Evolutionary conservation across 2,329 filamentous ascomycete species (phyloP).

Genomic region (Canariomyces notabilis): DNA sequence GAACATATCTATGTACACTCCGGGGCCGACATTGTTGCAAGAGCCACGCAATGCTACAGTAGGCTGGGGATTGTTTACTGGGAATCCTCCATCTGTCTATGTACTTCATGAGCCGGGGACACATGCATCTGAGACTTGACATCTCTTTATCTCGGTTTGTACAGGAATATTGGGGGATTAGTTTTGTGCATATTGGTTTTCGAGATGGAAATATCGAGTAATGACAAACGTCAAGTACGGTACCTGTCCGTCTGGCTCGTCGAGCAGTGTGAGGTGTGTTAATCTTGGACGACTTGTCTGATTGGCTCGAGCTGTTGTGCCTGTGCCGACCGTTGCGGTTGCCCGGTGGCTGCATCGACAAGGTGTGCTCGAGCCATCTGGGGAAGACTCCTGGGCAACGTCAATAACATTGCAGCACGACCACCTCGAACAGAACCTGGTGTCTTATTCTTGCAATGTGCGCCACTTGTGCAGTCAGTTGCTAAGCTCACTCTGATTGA

Average conservation of each 20-base stretch:
- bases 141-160: not conserved
- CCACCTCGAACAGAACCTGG: not conserved
- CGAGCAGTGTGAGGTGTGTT: not conserved
- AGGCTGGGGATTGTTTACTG: not conserved
- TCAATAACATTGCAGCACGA: slow-evolving; percentile 5
- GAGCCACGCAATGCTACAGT: no score
- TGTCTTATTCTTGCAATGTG: not conserved
- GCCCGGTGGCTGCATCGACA: slow-evolving; percentile 5
- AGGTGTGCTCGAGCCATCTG: slow-evolving; percentile 4
- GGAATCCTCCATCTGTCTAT: no score
- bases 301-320: not conserved
- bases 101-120: not conserved
- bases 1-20: not conserved
- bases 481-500: not conserved
- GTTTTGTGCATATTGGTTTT: no score
- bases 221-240: no score
- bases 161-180: not conserved
- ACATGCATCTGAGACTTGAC: not conserved
- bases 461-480: not conserved
- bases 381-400: not conserved
- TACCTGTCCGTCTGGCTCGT: no score
- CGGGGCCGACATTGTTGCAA: no score
- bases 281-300: not conserved
- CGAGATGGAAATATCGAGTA: no score
- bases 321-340: slow-evolving; percentile 5